Base-by-base conservation (phyloP, 495 filamentous ascomycete species). In the Hypomontagnella submonticulosa region DNA sequence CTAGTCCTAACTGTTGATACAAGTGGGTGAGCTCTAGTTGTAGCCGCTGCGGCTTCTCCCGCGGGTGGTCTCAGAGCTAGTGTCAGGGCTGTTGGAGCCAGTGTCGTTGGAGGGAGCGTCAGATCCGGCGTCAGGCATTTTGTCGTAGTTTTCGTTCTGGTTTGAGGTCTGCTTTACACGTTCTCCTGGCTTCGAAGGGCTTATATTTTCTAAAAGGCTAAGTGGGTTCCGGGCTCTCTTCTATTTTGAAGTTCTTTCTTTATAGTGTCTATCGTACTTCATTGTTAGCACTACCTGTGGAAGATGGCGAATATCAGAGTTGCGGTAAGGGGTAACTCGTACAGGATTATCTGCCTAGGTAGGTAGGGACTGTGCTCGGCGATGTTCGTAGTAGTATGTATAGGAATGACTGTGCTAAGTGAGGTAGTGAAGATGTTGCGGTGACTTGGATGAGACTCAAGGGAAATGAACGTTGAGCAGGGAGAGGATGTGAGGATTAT, bases 21-120 rank as follows among this genome's bases (percentile, higher is more conserved):
- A 63, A 42, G 30, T 42, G 13, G 55, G 2, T 11, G 4, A 27
- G 23, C 2, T 52, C 47, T 37, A 69, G 60, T 69, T 69, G 66
- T 69, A 69, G 33, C 66, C 66, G 37, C 66, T 69, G 15, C 66
- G 66, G 58, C 66, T 69, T 49, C 60, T 56, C 6, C 66, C 66
- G 33, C 66, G 59, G 20, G 54, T 34, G 36, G 54, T 49, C 9
- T 63, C 60, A 4, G 66, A 63, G 7, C 59, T 50, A 37, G 53
- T 36, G 10, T 69, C 66, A 33, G 52, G 34, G 53, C 64, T 52
- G 64, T 55, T 57, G 15, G 66, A 59, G 48, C 66, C 66, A 51
- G 66, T 63, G 49, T 69, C 66, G 41, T 62, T 67, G 12, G 64
- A 48, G 47, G 57, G 52, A 4, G 16, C 50, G 49, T 69, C 60